phyloP scores from a whole-genome alignment of 139 green algal species.

The Chlamydomonas incerta region DNA sequence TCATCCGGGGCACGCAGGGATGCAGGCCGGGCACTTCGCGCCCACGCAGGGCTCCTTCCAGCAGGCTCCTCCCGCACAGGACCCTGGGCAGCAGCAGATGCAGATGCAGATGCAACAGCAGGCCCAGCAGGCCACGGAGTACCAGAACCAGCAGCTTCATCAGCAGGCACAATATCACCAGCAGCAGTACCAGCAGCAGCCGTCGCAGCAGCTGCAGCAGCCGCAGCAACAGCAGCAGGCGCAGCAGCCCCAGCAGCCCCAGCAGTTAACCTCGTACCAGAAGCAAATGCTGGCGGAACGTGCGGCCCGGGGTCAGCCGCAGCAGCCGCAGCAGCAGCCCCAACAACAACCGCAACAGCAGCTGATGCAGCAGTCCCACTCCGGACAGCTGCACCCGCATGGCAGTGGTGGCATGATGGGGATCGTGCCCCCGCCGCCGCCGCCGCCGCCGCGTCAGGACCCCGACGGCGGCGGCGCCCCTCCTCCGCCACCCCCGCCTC shows the following conservation, averaged over 20 bases:
- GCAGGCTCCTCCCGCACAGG: too few relatives aligned
- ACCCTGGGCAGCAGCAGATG: background rate
- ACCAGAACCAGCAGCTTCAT: background rate
- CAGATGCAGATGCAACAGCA: slow-evolving; percentile 1
- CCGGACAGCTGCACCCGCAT: background rate
- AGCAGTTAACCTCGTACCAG: slow-evolving; percentile 15
- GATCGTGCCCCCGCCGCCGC: background rate
- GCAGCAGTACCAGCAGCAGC: background rate
- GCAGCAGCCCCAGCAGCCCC: background rate
- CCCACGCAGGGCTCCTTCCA: too few relatives aligned
- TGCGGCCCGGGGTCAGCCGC: background rate
- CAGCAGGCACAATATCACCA: background rate
- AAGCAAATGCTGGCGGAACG: slow-evolving; percentile 24
- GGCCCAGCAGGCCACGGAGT: background rate
- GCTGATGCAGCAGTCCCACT: background rate
- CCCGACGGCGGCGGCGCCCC: background rate
- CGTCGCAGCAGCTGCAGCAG: background rate
- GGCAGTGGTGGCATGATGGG: too few relatives aligned
- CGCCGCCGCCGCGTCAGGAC: background rate
- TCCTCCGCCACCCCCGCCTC: background rate
- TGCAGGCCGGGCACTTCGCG: too few relatives aligned
- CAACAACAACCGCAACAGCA: slow-evolving; percentile 1
- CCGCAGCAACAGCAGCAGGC: background rate
- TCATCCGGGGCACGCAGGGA: too few relatives aligned
- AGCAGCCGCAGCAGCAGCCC: background rate